These are phyloP conservation scores for Colletotrichum eremochloae DNA, from an alignment of 2,329 filamentous ascomycete species.

Conservation along the genomic window DNA sequence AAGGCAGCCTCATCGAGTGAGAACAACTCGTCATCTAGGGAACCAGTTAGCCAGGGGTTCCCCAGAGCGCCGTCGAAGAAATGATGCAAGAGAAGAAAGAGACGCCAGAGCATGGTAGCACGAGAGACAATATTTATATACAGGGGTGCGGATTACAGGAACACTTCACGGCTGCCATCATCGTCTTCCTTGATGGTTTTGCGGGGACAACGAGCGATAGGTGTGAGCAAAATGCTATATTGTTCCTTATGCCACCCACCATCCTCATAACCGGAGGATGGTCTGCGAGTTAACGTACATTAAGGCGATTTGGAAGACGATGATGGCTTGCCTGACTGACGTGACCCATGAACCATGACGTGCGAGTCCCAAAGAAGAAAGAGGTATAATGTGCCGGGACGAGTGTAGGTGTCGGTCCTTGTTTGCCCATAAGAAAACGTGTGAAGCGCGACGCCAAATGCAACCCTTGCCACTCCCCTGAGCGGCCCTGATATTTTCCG, in stretches of 20 bases:
- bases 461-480: conserved; percentile 50
- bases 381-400: conserved; percentile 45
- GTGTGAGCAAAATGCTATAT: conserved; percentile 62
- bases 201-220: conserved; percentile 46
- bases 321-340: conserved; percentile 74
- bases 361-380: conserved; percentile 45
- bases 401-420: conserved; percentile 42
- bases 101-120: conserved; percentile 42
- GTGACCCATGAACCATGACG: conserved; percentile 57
- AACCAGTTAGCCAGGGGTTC: conserved; percentile 57
- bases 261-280: conserved; percentile 47
- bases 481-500: conserved; percentile 43
- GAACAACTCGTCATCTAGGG: conserved; percentile 73
- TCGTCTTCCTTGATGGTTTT: conserved; percentile 66
- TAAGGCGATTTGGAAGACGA: conserved; percentile 72
- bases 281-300: conserved; percentile 75
- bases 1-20: conserved; percentile 72
- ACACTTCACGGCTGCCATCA: conserved; percentile 72
- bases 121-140: conserved; percentile 57
- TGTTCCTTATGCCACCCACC: conserved; percentile 57
- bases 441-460: conserved; percentile 42
- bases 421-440: conserved; percentile 41
- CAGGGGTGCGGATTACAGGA: conserved; percentile 50
- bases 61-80: conserved; percentile 37
- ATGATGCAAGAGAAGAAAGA: conserved; percentile 42